These are phyloP conservation scores for Aureobasidium sp. DNA, from an alignment of 2,329 filamentous ascomycete species.

Conservation along the genomic window DNA sequence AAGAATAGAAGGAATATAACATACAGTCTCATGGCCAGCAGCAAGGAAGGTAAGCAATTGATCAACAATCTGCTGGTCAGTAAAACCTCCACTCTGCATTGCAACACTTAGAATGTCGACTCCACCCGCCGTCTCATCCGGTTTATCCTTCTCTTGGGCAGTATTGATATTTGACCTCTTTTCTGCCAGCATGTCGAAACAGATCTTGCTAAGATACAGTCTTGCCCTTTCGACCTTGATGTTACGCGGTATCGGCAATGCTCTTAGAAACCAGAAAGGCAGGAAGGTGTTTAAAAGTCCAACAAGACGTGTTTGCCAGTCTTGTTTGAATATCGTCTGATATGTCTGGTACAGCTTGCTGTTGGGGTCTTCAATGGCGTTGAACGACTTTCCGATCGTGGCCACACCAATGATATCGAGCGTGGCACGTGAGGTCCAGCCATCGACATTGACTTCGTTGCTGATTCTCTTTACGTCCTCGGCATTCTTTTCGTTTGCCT, in stretches of 20 bases:
- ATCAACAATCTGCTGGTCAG: constrained; percentile 46
- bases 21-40: constrained; percentile 59
- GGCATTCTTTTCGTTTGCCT: constrained; percentile 16
- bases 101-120: constrained; percentile 43
- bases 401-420: constrained; percentile 54
- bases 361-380: constrained; percentile 42
- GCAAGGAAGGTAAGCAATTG: constrained; percentile 52
- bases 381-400: constrained; percentile 51
- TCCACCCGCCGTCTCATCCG: constrained; percentile 19
- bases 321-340: constrained; percentile 41
- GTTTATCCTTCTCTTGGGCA: constrained; percentile 30
- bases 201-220: constrained; percentile 34
- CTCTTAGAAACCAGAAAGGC: not conserved
- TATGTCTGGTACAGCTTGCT: constrained; percentile 49
- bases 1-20: too few species aligned
- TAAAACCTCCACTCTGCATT: constrained; percentile 47
- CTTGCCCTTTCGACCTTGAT: constrained; percentile 9
- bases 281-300: not conserved
- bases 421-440: constrained; percentile 46
- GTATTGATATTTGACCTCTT: constrained; percentile 32
- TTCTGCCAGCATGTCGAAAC: constrained; percentile 41
- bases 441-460: constrained; percentile 34
- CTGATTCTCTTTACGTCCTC: constrained; percentile 26
- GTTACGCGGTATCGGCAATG: constrained; percentile 2
- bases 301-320: not conserved